Base-by-base conservation (phyloP, 331 rosid genomes). In the Quercus lobata region DNA sequence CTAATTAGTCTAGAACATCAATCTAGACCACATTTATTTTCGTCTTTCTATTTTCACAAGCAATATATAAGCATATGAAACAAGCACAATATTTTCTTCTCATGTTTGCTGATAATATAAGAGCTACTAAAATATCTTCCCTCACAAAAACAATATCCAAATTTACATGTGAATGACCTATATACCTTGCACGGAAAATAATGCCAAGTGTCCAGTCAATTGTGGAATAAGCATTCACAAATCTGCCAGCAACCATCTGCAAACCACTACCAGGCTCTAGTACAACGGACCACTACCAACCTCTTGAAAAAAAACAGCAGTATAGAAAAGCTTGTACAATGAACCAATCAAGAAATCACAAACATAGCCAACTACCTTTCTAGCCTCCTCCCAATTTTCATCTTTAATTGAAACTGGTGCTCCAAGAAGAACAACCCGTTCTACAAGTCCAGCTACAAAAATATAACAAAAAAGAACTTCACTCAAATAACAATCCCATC, bases 201-300 rank as follows among this genome's bases (percentile, higher is more conserved):
- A 91, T 7, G 66, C 93, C 96, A 34, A 91, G 90, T 17, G 85
- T 89, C 93, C 96, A 89, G 34, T 91, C 96, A 76, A 78, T 83
- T 25, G 85, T 71, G 55, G 92, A 81, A 80, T 87, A 91, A 78
- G 81, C 88, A 62, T 89, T 91, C 74, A 91, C 86, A 86, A 91
- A 91, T 78, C 96, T 91, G 79, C 96, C 93, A 2, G 91, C 92
- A 72, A 88, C 96, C 86, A 89, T 88, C 93, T 84, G 87, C 70
- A 74, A 57, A 56, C 25, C 71, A 1, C 49, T 54, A 65, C 27
- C 27, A 76, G 0, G 18, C 60, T 58, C 44, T 70, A 18, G 74
- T 19, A 46, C 17, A 46, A 46, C 16, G 4, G 16, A 46, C 17
- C 16, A 46, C 14, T 46, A 46, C 49, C n/a, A 9, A 55, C 6